A percentile compares a stretch with the other conserved stretches of the same genome.
phyloP scores from a whole-genome alignment of 345 rosid genomes.

The Euphorbia tirucalli region DNA sequence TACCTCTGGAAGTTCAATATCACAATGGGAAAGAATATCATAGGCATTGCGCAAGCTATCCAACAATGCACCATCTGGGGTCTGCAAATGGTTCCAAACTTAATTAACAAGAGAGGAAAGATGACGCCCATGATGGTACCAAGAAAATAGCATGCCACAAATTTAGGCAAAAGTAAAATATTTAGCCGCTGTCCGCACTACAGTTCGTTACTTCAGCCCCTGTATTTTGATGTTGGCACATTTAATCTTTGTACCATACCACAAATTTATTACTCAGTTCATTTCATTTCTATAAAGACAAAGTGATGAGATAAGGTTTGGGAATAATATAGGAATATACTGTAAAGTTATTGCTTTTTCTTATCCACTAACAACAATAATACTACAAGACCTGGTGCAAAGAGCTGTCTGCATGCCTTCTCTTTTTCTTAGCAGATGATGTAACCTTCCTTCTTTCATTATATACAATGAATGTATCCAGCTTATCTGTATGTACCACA shows the following conservation, averaged over 20 bases:
- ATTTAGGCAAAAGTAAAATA: too few relatives aligned
- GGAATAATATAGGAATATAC: too few relatives aligned
- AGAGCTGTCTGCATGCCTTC: conserved; percentile 52
- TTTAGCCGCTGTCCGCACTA: too few relatives aligned
- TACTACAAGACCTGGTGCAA: conserved; percentile 99
- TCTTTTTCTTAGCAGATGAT: conserved; percentile 92
- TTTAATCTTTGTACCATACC: too few relatives aligned
- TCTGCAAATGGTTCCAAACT: conserved; percentile 46
- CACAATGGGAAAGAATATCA: conserved; percentile 73
- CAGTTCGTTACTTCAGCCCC: too few relatives aligned
- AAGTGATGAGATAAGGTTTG: too few relatives aligned
- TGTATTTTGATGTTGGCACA: too few relatives aligned
- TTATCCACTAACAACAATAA: too few relatives aligned
- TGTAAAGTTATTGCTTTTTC: too few relatives aligned
- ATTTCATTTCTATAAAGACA: too few relatives aligned
- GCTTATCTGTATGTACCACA: conserved; percentile 42
- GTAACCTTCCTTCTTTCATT: conserved; percentile 88
- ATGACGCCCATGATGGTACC: conserved; percentile 4
- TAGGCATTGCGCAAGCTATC: conserved; percentile 84
- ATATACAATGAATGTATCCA: conserved; percentile 81
- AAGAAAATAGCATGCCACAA: not conserved
- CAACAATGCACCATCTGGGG: conserved; percentile 86
- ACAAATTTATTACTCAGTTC: too few relatives aligned
- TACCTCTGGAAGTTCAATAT: conserved; percentile 75
- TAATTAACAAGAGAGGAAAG: conserved; percentile 12